phyloP scores from a whole-genome alignment of 163 green algal species.

The Prototheca cutis region DNA sequence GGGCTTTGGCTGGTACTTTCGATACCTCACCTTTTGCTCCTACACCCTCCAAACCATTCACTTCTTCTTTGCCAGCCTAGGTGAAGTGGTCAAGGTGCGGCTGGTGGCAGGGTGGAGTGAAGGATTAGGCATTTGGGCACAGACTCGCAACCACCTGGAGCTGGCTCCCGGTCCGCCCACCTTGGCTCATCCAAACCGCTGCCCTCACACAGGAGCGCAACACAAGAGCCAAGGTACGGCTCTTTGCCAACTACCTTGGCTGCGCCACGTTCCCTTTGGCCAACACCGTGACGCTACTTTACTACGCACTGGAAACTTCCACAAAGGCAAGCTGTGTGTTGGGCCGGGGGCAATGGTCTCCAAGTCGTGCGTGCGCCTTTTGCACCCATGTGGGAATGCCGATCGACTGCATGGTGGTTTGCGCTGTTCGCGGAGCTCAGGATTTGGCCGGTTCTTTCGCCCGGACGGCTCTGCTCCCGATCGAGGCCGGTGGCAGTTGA shows the following conservation, averaged over 20 bases:
- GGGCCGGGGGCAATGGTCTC: too few species aligned
- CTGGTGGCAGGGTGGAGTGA: background rate
- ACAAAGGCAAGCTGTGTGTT: conserved; percentile 6
- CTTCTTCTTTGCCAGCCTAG: conserved; percentile 27
- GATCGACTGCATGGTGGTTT: background rate
- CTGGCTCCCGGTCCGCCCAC: background rate
- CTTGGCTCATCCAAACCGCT: background rate
- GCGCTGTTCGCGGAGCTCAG: background rate
- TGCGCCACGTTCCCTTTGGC: conserved; percentile 51
- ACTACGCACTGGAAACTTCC: conserved; percentile 32
- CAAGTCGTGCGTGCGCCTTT: background rate
- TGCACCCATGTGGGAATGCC: too few species aligned
- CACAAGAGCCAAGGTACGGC: conserved; percentile 9
- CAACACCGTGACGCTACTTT: conserved; percentile 52
- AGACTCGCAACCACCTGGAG: background rate
- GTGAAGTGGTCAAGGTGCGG: conserved; percentile 15
- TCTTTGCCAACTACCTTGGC: conserved; percentile 33
- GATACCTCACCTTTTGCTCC: conserved; percentile 58
- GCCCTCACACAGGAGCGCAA: conserved; percentile 9
- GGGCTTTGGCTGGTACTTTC: conserved; percentile 58
- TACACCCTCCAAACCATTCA: conserved; percentile 47
- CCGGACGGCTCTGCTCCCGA: background rate
- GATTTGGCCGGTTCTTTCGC: background rate
- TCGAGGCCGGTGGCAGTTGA: too few species aligned
- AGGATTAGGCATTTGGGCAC: background rate